Evolutionary conservation across 805 yeast species (phyloP), one percentile per base, ranked within the genome.

Genomic region (Candida montana): DNA sequence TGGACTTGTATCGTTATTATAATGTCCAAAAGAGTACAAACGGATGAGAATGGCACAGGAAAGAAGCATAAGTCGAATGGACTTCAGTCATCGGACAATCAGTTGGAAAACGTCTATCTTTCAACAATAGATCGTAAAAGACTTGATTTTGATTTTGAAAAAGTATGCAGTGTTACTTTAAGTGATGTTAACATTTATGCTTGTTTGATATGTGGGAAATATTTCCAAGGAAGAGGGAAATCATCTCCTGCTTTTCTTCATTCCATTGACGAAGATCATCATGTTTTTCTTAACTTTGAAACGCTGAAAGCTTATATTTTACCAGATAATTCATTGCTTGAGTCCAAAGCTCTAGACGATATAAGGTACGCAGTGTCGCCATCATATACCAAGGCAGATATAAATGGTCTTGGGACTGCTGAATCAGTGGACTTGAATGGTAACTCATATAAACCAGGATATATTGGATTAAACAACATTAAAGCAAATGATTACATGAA

Each of bases 191-290:
- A 83, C 51, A 73, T 85, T 1, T 83, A 84, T 52, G 78, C 85
- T 26, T 86, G 95, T 54, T 61, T 86, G 17, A 71, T 71, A 0
- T 86, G 95, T 61, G 91, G 90, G 27, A 79, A 74, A 52, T 86
- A 77, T 59, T 72, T 77, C 40, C 81, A 79, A 50, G 95, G 95
- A 1, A 67, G 88, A 19, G 73, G 78, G 1, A 64, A 61, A 42
- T 57, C 72, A n/a, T 75, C 90, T 0, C 79, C 79, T 18, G 89
- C 90, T 0, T 82, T 77, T 52, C 54, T 65, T 13, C 95, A 86
- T 57, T 72, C 88, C 2, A 67, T 85, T 16, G 71, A 78, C 43
- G 74, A 68, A 5, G 69, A 72, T 50, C 90, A 82, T 53, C 84
- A 77, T 55, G 71, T 83, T 2, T 85, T 65, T 53, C 66, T 85